phyloP scores from a whole-genome alignment of 129 eudicot species.

The Gnaphalium uliginosum region DNA sequence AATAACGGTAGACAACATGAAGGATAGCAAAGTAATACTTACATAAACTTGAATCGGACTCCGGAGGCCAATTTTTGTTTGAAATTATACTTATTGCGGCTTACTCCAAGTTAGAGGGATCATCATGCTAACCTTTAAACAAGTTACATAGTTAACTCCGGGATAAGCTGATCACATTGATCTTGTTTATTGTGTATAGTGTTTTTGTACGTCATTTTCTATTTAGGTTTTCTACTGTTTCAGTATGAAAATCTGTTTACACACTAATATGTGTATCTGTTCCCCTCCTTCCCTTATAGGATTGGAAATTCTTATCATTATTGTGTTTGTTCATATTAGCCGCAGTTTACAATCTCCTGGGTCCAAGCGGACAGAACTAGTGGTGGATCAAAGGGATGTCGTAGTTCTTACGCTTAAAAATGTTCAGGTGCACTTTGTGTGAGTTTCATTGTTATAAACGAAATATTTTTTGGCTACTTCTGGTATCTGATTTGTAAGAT shows the following conservation, averaged over 20 bases:
- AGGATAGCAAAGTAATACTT: neutral
- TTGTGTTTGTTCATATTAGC: slow-evolving; percentile 23
- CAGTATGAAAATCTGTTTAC: neutral
- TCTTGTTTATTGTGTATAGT: neutral
- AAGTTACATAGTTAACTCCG: neutral
- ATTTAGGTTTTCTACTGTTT: neutral
- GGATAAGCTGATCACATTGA: slow-evolving; percentile 22
- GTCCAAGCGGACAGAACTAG: slow-evolving; percentile 65
- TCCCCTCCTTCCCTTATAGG: neutral
- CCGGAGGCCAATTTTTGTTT: neutral
- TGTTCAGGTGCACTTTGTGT: slow-evolving; percentile 66
- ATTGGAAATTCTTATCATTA: neutral
- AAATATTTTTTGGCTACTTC: slow-evolving; percentile 6
- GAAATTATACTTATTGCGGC: neutral
- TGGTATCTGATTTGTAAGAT: slow-evolving; percentile 22
- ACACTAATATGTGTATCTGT: neutral
- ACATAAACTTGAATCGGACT: neutral
- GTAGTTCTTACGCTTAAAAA: slow-evolving; percentile 90
- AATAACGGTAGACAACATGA: neutral
- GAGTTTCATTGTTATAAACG: neutral
- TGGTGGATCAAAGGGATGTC: slow-evolving; percentile 72
- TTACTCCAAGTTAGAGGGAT: neutral
- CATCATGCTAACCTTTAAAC: neutral
- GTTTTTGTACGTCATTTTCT: slow-evolving; percentile 3
- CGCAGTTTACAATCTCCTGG: slow-evolving; percentile 76